Base-by-base conservation (phyloP, 306 rosid species). In the Oemleria cerasiformis region DNA sequence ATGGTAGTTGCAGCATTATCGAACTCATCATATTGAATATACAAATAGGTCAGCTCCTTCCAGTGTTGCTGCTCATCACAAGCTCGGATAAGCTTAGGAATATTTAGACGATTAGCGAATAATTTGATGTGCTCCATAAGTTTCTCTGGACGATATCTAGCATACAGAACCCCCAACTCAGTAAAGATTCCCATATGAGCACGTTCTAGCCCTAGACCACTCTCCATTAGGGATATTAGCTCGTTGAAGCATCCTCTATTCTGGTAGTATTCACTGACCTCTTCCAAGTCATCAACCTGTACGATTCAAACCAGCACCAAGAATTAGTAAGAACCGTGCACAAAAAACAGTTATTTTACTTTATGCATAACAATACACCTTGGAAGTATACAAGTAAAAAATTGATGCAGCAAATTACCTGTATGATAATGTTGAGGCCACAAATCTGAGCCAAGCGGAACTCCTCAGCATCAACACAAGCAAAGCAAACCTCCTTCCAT, bases 111-210 rank as follows among this genome's bases (percentile, higher is more conserved):
- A 72, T 96, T 95, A 25, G 97, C 82, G 83, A 95, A 95, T 70
- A 95, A 83, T 78, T 95, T 95, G 79, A 95, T 91, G 73, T 95
- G 99, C 87, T 95, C 99, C 99, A 95, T 95, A 77, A 95, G 96
- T 83, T 95, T 95, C 86, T 95, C 99, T 1, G 88, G 92, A 74
- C 99, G 97, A 74, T 95, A 95, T 91, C 99, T 95, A 51, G 99
- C 99, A 89, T 91, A 95, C 50, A 95, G 82, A 78, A 95, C 99
- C 66, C 99, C 99, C 79, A 95, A 82, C 85, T 95, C 99, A 0
- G 99, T 95, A 76, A 95, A 95, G 89, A 95, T 95, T 53, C 99
- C 97, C 99, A 95, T 95, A 65, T 95, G 96, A 55, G 99, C 99
- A 62, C 99, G 96, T 82, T 95, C 99, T 73, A 95, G 85, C 36